These are phyloP conservation scores for Arachis hypogaea DNA, from an alignment of 306 rosid species.

Conservation along the genomic window DNA sequence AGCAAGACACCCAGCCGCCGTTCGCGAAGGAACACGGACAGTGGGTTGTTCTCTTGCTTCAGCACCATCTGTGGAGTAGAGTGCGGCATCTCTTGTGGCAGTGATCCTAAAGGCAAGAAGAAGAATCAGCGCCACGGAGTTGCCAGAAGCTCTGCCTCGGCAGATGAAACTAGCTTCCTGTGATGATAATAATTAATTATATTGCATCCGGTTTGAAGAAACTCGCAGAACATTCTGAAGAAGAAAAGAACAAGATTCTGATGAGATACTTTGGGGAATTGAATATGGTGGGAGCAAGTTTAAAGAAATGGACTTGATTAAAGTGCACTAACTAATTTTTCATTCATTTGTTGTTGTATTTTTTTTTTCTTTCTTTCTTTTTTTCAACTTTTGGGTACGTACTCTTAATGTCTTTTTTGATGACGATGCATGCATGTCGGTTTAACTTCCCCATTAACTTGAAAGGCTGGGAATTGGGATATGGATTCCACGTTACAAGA, in stretches of 20 bases:
- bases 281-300: background rate
- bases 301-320: conserved; percentile 20
- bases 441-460: background rate
- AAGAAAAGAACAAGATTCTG: background rate
- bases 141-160: conserved; percentile 45
- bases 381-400: background rate
- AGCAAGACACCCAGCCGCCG: conserved; percentile 37
- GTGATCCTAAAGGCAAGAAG: conserved; percentile 39
- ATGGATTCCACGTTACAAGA: conserved; percentile 7
- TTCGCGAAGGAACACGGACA: conserved; percentile 50
- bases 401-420: conserved; percentile 2
- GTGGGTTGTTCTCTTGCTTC: conserved; percentile 80
- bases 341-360: background rate
- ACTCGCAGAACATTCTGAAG: too few species aligned
- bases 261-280: background rate
- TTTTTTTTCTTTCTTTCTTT: background rate
- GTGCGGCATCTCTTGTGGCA: conserved; percentile 77
- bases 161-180: conserved; percentile 37
- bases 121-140: conserved; percentile 37
- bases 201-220: too few species aligned
- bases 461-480: conserved; percentile 9
- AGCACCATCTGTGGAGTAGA: conserved; percentile 76
- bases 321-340: conserved; percentile 8
- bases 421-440: background rate
- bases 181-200: background rate